Evolutionary conservation across 2,329 filamentous ascomycete species (phyloP), one percentile per base, ranked within the genome.

Genomic region (Hypoxylon sp.): DNA sequence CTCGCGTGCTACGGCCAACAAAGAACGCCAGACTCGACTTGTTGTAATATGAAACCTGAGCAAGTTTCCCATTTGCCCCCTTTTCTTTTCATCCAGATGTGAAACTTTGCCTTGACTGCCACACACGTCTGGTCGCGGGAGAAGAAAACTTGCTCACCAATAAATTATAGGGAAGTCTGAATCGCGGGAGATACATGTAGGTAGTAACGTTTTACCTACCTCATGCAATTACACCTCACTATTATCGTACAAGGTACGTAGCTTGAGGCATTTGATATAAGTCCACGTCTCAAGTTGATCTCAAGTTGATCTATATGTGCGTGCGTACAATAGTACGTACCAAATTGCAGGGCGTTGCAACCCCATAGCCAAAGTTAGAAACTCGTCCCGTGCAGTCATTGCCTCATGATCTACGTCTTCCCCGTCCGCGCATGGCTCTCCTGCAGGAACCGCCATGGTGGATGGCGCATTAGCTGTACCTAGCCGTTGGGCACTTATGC

Each of bases 131-230:
- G 14, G 64, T 48, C 62, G 17, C 50, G 17, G 53, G 73, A 74
- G 74, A 74, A 56, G 73, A 74, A 74, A 74, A 74, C 66, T 72
- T 74, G 72, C 72, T 74, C 74, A 73, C 40, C 33, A 64, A 56
- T n/a, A 60, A 50, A 50, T 58, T 35, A 55, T 17, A 59, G 42
- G 49, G 17, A 59, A 49, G 49, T 58, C 37, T 48, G 54, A 40
- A 58, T 48, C 25, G 20, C 55, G 60, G 22, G 25, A 37, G 33
- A 37, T 13, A 13, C 25, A 27, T 27, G 25, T 31, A 17, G 40
- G 42, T 49, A 31, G 11, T 40, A 17, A 49, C 48, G 25, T 20
- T n/a, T 48, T 35, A n/a, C 25, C 25, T 27, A 3, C 33, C 11
- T 5, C 33, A 13, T 37, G 11, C 4, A 14, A 51, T 57, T 48